Evolutionary conservation across 2,329 filamentous ascomycete species (phyloP).

Genomic region (Fusarium torreyae): DNA sequence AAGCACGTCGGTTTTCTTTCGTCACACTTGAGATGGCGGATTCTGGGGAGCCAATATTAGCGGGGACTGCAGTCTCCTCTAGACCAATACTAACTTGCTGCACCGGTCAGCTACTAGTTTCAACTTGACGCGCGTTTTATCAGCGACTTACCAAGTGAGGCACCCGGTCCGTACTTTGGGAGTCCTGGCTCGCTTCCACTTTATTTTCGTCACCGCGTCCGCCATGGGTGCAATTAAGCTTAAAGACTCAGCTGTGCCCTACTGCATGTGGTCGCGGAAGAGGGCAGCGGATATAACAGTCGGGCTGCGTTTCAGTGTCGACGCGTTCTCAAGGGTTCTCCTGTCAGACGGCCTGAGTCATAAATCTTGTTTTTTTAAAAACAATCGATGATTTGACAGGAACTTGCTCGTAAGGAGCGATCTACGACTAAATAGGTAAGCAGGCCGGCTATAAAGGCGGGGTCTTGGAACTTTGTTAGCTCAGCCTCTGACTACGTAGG

Average conservation of each 20-base stretch:
- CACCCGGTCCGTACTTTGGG: slow-evolving; percentile 34
- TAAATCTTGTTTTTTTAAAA: neutral
- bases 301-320: too few relatives aligned
- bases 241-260: too few relatives aligned
- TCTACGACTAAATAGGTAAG: neutral
- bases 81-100: slow-evolving; percentile 17
- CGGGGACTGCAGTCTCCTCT: fast-evolving
- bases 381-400: neutral
- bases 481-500: neutral
- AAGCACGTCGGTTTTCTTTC: slow-evolving; percentile 26
- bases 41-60: slow-evolving; percentile 7
- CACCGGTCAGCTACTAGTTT: neutral
- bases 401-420: neutral
- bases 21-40: slow-evolving; percentile 34
- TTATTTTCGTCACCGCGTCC: neutral
- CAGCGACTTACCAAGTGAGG: slow-evolving; percentile 15
- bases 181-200: slow-evolving; percentile 15
- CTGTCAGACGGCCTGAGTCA: neutral
- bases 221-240: neutral
- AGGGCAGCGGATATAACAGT: neutral
- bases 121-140: fast-evolving
- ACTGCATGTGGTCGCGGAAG: neutral
- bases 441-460: neutral
- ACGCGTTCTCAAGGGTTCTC: too few relatives aligned
- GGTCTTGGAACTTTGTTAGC: neutral